Evolutionary conservation across 352 stramenopile species (phyloP).

Genomic region (Phytophthora quininea): DNA sequence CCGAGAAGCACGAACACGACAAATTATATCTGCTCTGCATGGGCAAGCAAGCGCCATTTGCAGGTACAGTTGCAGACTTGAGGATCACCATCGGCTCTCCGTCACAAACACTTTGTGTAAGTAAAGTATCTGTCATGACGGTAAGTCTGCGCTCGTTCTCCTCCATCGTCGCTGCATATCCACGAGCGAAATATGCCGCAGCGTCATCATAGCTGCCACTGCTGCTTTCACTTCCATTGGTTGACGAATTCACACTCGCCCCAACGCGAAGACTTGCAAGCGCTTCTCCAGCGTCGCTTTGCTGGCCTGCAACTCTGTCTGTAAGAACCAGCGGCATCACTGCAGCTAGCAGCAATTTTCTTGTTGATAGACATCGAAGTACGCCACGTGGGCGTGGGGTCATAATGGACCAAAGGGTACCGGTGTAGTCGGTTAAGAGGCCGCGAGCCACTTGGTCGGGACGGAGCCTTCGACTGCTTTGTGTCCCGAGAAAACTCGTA

Average conservation of each 20-base stretch:
- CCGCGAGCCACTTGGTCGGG: constrained; percentile 15
- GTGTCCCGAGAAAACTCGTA: neutral
- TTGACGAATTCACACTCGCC: neutral
- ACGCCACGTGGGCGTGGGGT: constrained; percentile 29
- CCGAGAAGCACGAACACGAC: constrained; percentile 49
- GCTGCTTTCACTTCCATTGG: constrained; percentile 1
- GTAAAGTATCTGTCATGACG: constrained; percentile 36
- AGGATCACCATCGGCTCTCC: constrained; percentile 43
- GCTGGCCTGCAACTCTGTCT: constrained; percentile 9
- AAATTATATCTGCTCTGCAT: constrained; percentile 43
- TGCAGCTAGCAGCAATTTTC: too few relatives aligned
- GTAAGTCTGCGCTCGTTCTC: constrained; percentile 39
- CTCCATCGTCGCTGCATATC: constrained; percentile 35
- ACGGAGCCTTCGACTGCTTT: too few relatives aligned
- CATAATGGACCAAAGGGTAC: constrained; percentile 37
- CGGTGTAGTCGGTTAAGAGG: constrained; percentile 37
- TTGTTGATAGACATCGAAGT: constrained; percentile 20
- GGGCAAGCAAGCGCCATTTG: constrained; percentile 43
- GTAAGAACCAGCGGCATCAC: too few relatives aligned
- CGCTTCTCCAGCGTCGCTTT: neutral
- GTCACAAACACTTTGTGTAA: constrained; percentile 43
- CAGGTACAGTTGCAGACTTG: constrained; percentile 29
- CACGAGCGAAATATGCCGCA: constrained; percentile 37
- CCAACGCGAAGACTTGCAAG: constrained; percentile 6
- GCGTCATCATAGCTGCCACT: constrained; percentile 17